phyloP scores from a whole-genome alignment of 2,329 filamentous ascomycete species.

The Ascocoryne sarcoides region DNA sequence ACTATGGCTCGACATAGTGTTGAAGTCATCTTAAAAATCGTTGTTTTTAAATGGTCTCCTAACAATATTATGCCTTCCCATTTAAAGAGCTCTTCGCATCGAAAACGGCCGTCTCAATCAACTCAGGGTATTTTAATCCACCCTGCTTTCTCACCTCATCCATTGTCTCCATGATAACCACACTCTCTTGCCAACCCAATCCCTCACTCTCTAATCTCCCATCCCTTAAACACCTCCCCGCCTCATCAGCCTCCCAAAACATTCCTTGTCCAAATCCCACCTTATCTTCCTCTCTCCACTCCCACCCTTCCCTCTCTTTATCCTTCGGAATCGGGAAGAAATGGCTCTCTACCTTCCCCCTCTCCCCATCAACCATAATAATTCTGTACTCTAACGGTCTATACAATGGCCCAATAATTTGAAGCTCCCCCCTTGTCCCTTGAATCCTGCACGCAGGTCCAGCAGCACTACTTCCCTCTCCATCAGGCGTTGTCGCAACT shows the following conservation, averaged over 20 bases:
- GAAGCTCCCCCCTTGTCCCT: slow-evolving; percentile 58
- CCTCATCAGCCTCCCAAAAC: slow-evolving; percentile 66
- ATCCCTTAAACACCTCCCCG: slow-evolving; percentile 52
- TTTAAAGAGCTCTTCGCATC: slow-evolving; percentile 54
- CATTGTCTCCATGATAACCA: slow-evolving; percentile 64
- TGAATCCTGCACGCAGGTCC: slow-evolving; percentile 52
- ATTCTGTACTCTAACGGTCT: slow-evolving; percentile 44
- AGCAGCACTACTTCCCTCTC: slow-evolving; percentile 35
- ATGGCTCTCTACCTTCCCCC: slow-evolving; percentile 27
- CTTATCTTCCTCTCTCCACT: slow-evolving; percentile 11
- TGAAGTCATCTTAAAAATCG: too few relatives aligned
- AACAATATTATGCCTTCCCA: too few relatives aligned
- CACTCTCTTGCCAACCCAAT: slow-evolving; percentile 52
- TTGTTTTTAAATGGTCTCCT: too few relatives aligned
- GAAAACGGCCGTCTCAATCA: slow-evolving; percentile 54
- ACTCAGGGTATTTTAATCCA: slow-evolving; percentile 52
- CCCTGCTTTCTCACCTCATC: slow-evolving; percentile 58
- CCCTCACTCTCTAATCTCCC: slow-evolving; percentile 52
- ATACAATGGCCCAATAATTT: slow-evolving; percentile 51
- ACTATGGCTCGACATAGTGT: too few relatives aligned
- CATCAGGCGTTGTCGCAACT: slow-evolving; percentile 31
- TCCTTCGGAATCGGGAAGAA: slow-evolving; percentile 36
- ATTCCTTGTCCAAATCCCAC: slow-evolving; percentile 48
- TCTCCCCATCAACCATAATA: slow-evolving; percentile 35
- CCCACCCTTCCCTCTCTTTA: slow-evolving; percentile 14